A percentile compares a stretch with the other conserved stretches of the same genome.
Conservation (phyloP, 78 protist species). For the Chrysochromulina tobinii region DNA sequence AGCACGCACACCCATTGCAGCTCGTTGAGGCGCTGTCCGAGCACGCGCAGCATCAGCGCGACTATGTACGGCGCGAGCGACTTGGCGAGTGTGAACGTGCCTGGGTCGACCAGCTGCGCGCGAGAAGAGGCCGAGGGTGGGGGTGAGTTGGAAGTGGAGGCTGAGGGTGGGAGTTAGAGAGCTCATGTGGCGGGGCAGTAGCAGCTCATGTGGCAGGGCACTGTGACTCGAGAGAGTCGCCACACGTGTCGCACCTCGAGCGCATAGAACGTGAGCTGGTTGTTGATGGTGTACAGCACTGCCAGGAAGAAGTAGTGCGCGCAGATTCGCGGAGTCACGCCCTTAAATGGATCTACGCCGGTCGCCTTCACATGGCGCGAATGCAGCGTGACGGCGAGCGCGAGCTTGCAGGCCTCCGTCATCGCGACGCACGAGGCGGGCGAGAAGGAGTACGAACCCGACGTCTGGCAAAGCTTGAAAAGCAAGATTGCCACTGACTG, state of each 20-base stretch:
- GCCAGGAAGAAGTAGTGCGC: neutral
- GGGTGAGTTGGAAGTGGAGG: too few relatives aligned
- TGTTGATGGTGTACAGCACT: neutral
- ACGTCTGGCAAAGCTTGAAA: neutral
- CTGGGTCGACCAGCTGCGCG: neutral
- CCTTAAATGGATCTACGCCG: too few relatives aligned
- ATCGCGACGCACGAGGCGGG: neutral
- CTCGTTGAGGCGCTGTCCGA: neutral
- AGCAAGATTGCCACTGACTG: neutral
- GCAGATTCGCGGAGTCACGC: too few relatives aligned
- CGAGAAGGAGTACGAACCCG: neutral
- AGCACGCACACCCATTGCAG: constrained; percentile 7
- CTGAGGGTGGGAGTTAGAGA: too few relatives aligned
- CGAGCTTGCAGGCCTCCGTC: neutral
- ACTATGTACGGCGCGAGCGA: too few relatives aligned
- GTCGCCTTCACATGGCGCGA: too few relatives aligned
- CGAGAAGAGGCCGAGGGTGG: too few relatives aligned
- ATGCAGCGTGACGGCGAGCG: too few relatives aligned
- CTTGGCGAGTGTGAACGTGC: neutral
- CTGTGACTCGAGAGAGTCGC: too few relatives aligned
- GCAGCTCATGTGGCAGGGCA: too few relatives aligned
- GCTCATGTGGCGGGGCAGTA: too few relatives aligned
- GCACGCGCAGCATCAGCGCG: neutral
- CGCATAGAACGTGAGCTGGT: neutral
- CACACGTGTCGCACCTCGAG: too few relatives aligned